Base-by-base conservation (phyloP, 192 early-diverging fungal genomes). In the Coemansia sp. region DNA sequence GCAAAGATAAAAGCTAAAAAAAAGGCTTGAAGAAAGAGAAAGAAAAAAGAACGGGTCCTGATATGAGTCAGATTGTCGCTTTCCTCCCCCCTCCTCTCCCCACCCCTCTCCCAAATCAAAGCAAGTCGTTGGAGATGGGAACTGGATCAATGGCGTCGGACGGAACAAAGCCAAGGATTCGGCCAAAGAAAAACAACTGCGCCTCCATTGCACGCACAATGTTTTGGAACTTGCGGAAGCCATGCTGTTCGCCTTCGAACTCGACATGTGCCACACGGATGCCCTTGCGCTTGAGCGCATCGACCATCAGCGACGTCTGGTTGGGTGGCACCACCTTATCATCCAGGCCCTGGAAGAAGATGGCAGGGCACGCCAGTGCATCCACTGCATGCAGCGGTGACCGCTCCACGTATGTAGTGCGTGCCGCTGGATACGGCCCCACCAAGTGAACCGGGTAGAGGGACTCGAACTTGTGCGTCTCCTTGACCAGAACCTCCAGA, bases 381-480 rank as follows among this genome's bases (percentile, higher is more conserved):
- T 88, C 87, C 3, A 81, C 86, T 16, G 70, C 78, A 52, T 87
- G 66, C 29, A 93, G 35, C 7, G 91, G 91, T 33, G 88, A 90
- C 21, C 92, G 83, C 12, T 86, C 71, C 23, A 45, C 58, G 59
- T 92, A 93, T 3, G 91, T 63, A 0, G 74, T 71, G 9, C 67
- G 67, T 0, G 84, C 84, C 20, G 71, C 82, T 0, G 87, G 83
- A 62, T 88, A 87, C 10, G 85, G 75, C 0, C 90, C 89, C 18
- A 91, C 86, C 53, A 92, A 63, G 16, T 81, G 70, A 35, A 70
- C 87, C 1, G 84, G 78, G 35, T 89, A 91, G 63, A 74, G 74
- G 23, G 82, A 72, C 70, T 93, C 92, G 66, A 93, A 92, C 68
- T 92, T 93, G 79, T 92, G 92, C n/a, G 91, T 92, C 55, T 90